Conservation (phyloP, 2,329 filamentous ascomycete genomes). For the Fusarium globosum region DNA sequence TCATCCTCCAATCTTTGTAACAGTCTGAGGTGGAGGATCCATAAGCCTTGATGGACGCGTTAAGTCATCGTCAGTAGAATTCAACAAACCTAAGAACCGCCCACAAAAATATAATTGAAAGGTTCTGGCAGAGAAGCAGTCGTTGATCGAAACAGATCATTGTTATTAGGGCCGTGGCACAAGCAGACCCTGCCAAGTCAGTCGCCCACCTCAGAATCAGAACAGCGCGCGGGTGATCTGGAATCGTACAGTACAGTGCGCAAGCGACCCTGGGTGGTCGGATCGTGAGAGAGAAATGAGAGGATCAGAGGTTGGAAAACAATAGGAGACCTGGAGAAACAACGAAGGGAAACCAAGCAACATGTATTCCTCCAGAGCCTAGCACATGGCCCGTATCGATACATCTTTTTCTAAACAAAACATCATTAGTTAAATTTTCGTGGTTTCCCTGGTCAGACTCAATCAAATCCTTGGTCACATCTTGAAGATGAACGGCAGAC, state of each 20-base stretch:
- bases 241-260: conserved; percentile 43
- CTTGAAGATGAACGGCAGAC: conserved; percentile 19
- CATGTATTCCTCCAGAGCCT: not conserved
- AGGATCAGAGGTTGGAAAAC: conserved; percentile 20
- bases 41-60: not conserved
- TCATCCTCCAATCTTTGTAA: not conserved
- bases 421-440: not conserved
- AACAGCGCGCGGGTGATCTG: conserved; percentile 40
- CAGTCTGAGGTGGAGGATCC: not conserved
- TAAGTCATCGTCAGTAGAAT: not conserved
- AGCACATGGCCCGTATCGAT: not conserved
- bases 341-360: not conserved
- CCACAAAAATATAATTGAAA: conserved; percentile 11
- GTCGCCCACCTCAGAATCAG: conserved; percentile 23
- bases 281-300: conserved; percentile 38
- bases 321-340: not conserved
- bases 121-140: not conserved
- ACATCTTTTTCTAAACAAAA: not conserved
- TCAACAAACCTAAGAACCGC: not conserved
- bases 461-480: conserved; percentile 29
- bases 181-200: conserved; percentile 43
- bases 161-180: conserved; percentile 33
- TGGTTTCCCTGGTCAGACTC: conserved; percentile 13
- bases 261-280: conserved; percentile 23
- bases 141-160: conserved; percentile 2